phyloP scores from a whole-genome alignment of 306 rosid genomes.

The Acacia acuminata region DNA sequence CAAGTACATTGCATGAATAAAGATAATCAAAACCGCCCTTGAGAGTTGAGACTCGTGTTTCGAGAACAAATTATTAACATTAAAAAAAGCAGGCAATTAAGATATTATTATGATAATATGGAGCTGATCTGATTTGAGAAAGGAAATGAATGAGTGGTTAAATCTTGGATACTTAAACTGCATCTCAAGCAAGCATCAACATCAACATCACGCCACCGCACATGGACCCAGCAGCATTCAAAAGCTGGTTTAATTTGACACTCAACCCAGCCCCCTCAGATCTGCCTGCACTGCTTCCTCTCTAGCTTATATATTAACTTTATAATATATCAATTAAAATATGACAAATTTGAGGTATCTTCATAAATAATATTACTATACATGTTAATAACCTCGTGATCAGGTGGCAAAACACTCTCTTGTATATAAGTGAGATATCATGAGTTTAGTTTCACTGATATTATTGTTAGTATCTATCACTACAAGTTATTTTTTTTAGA shows the following conservation, averaged over 20 bases:
- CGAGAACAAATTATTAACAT: too few species aligned
- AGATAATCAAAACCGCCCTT: neutral
- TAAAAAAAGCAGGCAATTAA: neutral
- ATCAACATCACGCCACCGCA: constrained; percentile 8
- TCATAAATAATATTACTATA: too few species aligned
- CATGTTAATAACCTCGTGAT: too few species aligned
- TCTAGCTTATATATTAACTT: neutral
- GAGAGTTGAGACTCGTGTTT: neutral
- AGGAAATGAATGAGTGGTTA: constrained; percentile 27
- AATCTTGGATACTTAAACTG: constrained; percentile 38
- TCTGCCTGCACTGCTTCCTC: neutral
- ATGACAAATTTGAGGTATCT: too few species aligned
- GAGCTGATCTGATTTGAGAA: neutral
- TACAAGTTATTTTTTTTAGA: too few species aligned
- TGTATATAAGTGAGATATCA: too few species aligned
- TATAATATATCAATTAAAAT: too few species aligned
- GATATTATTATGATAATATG: neutral
- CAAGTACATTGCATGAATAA: neutral
- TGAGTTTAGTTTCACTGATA: too few species aligned
- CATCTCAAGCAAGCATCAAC: constrained; percentile 42
- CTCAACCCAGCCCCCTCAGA: neutral
- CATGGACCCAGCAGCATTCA: constrained; percentile 23
- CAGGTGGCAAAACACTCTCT: too few species aligned
- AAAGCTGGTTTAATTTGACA: constrained; percentile 17
- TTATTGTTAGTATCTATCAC: too few species aligned